Conservation (phyloP, 2,329 filamentous ascomycete genomes). For the Magnaporthiopsis incrustans region DNA sequence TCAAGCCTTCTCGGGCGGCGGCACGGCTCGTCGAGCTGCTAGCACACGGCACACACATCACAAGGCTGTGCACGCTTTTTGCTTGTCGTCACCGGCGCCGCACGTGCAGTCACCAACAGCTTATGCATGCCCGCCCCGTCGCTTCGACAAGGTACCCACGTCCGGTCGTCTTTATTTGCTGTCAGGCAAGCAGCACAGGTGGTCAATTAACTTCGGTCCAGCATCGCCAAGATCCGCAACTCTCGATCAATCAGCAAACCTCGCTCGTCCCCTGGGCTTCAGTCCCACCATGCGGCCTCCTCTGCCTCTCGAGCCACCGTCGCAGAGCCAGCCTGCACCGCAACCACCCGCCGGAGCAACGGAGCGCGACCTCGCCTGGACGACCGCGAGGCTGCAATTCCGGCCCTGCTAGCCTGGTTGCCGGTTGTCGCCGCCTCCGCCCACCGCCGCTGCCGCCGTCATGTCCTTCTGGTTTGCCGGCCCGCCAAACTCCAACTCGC, state of each 20-base stretch:
- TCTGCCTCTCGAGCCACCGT: neutral
- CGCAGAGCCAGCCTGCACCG: neutral
- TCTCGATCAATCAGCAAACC: neutral
- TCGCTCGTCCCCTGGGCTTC: neutral
- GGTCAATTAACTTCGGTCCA: neutral
- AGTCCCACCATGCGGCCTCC: neutral
- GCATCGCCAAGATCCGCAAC: neutral
- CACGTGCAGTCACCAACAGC: neutral
- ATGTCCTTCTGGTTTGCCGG: neutral
- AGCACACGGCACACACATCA: neutral
- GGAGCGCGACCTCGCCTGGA: neutral
- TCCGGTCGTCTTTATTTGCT: neutral
- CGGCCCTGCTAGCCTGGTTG: neutral
- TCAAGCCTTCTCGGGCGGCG: neutral
- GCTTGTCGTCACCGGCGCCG: neutral
- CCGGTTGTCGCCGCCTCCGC: neutral
- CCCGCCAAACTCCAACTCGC: neutral
- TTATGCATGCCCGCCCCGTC: neutral
- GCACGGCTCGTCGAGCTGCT: neutral
- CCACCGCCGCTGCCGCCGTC: too few species aligned
- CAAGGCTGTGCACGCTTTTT: neutral
- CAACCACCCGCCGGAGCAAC: neutral
- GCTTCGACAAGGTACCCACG: neutral
- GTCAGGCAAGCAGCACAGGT: neutral
- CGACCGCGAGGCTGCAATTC: neutral